Evolutionary conservation across 495 filamentous ascomycete species (phyloP), one percentile per base, ranked within the genome.

Genomic region (Sphaerosporella brunnea): DNA sequence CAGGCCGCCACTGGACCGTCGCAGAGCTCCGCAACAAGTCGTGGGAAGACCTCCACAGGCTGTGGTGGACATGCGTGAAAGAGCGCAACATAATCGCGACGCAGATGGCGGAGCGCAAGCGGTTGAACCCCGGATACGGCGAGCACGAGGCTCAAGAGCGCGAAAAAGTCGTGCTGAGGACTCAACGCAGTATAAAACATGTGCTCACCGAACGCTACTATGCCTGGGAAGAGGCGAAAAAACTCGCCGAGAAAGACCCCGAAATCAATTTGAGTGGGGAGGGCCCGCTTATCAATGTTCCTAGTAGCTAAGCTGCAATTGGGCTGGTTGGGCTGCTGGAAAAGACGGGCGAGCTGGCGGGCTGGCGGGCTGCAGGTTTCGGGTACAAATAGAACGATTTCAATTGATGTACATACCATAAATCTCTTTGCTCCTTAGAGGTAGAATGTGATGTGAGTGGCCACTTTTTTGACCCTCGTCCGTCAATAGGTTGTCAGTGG

Each of bases 11-110:
- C 23, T 99, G 92, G 92, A 73, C 69, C 23, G 76, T 79, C n/a
- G 77, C 82, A 66, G 92, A 99, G 65, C 72, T 99, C 44, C 74
- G 86, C 30, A 65, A 71, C 39, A 93, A 93, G 66, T 80, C 76
- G 47, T 99, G 85, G 85, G 84, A 95, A 36, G 88, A 95, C 63
- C 66, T 99, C 39, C 87, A 95, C 59, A 65, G 65, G 44, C 70
- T 99, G 49, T 99, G 90, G 90, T 96, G 85, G 82, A 76, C 85
- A 24, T 99, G 92, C 62, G 69, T 76, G 51, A 92, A 84, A 68
- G 92, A 99, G 65, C 73, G 81, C 53, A 99, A 99, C 63, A 74
- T 82, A 40, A 73, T 96, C 56, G 73, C 74, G n/a, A 96, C 92
- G 11, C 75, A 79, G 46, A 65, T 68, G 13, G 60, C 70, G 49